Conservation (phyloP, 768 basidiomycete species). For the Leccinum rimulosum region DNA sequence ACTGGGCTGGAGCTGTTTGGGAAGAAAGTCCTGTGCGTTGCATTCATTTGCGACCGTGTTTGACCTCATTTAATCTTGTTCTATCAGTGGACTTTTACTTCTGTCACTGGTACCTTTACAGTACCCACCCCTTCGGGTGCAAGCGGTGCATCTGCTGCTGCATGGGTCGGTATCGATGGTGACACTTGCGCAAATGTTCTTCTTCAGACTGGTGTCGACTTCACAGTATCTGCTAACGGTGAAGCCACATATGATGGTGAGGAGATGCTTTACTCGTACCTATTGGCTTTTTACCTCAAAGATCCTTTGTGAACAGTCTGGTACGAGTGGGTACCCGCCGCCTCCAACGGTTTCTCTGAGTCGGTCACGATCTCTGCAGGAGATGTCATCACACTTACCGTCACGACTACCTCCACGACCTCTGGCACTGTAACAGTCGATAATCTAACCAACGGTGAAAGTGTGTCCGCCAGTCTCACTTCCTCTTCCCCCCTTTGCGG, state of each 20-base stretch:
- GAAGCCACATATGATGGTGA: background rate
- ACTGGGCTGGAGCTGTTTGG: slow-evolving; percentile 14
- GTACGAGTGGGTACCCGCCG: slow-evolving; percentile 10
- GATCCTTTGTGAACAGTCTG: slow-evolving; percentile 3
- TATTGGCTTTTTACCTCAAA: no score
- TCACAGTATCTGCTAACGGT: background rate
- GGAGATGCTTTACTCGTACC: no score
- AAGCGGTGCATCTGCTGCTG: background rate
- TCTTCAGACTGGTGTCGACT: slow-evolving; percentile 5
- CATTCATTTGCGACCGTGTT: background rate
- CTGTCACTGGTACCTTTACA: slow-evolving; percentile 9
- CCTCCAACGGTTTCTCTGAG: background rate
- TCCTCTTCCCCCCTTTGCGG: slow-evolving; percentile 1
- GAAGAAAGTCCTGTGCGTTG: background rate
- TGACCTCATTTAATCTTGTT: background rate
- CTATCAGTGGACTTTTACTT: slow-evolving; percentile 7
- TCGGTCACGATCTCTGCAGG: slow-evolving; percentile 7
- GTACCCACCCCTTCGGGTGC: slow-evolving; percentile 4
- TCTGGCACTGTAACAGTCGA: background rate
- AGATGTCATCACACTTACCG: slow-evolving; percentile 4
- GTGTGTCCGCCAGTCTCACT: background rate
- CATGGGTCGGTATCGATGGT: slow-evolving; percentile 16
- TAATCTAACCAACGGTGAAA: background rate
- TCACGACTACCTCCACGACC: background rate
- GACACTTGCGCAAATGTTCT: background rate